Evolutionary conservation across 805 yeast genomes (phyloP), one percentile per base, ranked within the genome.

Genomic region (Candida sanyiensis): DNA sequence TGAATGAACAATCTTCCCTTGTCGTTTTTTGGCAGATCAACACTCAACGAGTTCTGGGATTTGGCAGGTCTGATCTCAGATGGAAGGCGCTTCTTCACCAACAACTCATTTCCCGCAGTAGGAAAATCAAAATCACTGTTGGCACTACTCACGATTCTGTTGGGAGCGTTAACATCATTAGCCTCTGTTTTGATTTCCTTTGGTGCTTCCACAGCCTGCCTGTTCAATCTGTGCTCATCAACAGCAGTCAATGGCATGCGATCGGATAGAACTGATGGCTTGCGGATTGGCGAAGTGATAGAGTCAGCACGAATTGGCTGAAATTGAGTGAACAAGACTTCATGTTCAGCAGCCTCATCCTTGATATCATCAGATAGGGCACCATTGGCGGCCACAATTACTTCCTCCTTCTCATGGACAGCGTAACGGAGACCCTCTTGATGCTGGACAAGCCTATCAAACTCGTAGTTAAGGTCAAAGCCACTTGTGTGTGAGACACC

Each of bases 1-100:
- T 73, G 75, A 12, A 67, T 57, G 43, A 64, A 67, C 18, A 67
- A 44, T 26, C 69, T 58, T 11, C 72, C 72, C 29, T 59, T 56
- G 18, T 74, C 75, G 26, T 64, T 51, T 25, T 64, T 67, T 9
- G 69, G 68, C 32, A 65, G 43, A 7, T 48, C 46, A 10, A 33
- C 33, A 15, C 45, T 39, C 12, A 40, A 19, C 13, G 39, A 39
- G n/a, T 37, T 38, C 15, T 33, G 35, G 10, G 28, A 30, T 11
- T 25, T 29, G 7, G 17, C 38, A 3, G 38, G 25, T 32, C 34
- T 43, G 9, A 28, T 21, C 10, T 35, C 36, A n/a, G 30, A 21
- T 13, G 34, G 29, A 18, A 22, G 24, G 17, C 40, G 31, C 17
- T 40, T 36, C 16, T 40, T 36, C 17, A 27, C 19, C n/a, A 30